phyloP scores from a whole-genome alignment of 2,329 filamentous ascomycete species.

The Colletotrichum abscissum region DNA sequence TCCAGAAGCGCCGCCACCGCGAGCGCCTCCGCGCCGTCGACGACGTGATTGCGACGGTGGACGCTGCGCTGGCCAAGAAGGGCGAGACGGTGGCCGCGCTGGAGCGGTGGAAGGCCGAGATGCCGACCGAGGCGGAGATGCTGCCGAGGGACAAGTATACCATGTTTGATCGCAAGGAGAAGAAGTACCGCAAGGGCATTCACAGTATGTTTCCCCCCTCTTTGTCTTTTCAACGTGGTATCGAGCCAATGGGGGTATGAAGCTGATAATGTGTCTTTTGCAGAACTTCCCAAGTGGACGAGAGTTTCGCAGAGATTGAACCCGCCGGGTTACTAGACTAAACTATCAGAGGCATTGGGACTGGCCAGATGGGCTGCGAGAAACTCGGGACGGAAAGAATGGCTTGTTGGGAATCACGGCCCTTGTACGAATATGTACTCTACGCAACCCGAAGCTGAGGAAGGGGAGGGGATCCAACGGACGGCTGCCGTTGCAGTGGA shows the following conservation, averaged over 20 bases:
- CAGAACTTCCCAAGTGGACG: conserved; percentile 92
- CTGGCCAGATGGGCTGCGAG: not conserved
- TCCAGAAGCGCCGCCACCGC: conserved; percentile 90
- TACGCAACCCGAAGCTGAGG: not conserved
- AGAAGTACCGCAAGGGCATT: conserved; percentile 95
- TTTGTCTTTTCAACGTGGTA: not conserved
- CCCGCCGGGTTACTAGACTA: conserved; percentile 85
- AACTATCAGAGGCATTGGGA: too few relatives aligned
- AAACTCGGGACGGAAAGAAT: not conserved
- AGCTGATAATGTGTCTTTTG: conserved; percentile 28
- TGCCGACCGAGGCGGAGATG: conserved; percentile 98
- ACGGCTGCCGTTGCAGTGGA: not conserved
- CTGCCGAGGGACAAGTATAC: conserved; percentile 96
- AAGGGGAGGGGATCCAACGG: not conserved
- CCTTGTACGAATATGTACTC: conserved; percentile 16
- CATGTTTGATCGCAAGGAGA: conserved; percentile 95
- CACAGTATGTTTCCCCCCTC: conserved; percentile 78
- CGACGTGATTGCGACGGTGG: conserved; percentile 84
- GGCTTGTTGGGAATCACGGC: not conserved
- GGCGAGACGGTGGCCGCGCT: conserved; percentile 80
- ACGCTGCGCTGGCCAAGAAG: conserved; percentile 79
- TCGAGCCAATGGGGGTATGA: not conserved
- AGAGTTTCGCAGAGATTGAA: conserved; percentile 94
- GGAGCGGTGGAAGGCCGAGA: conserved; percentile 92
- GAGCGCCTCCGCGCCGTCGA: conserved; percentile 88